Conservation (phyloP, 371 early-diverging fungal genomes). For the Mortierella sp. region DNA sequence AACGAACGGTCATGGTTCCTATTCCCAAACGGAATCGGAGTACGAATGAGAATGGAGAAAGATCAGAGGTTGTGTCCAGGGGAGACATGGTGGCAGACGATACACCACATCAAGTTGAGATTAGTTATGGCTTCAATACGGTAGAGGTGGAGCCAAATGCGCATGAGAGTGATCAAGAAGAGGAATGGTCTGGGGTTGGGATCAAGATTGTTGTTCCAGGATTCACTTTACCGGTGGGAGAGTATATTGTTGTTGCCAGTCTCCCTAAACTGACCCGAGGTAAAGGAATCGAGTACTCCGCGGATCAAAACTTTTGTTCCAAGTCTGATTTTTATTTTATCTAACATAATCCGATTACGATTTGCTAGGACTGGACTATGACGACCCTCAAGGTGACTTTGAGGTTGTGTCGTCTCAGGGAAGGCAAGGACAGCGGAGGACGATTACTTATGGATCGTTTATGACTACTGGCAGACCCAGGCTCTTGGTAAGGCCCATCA, state of each 20-base stretch:
- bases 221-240: slow-evolving; percentile 43
- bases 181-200: slow-evolving; percentile 8
- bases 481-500: slow-evolving; percentile 18
- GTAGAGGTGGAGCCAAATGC: not conserved
- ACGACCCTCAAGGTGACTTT: slow-evolving; percentile 40
- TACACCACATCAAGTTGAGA: slow-evolving; percentile 30
- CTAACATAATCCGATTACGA: no score
- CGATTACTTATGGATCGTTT: slow-evolving; percentile 39
- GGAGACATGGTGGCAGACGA: not conserved
- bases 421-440: slow-evolving; percentile 20
- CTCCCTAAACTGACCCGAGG: slow-evolving; percentile 32
- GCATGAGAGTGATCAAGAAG: slow-evolving; percentile 7
- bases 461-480: slow-evolving; percentile 41
- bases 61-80: not conserved
- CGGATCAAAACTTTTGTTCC: no score
- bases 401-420: slow-evolving; percentile 27
- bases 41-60: not conserved
- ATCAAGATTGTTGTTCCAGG: slow-evolving; percentile 36
- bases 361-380: slow-evolving; percentile 30
- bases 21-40: slow-evolving; percentile 8
- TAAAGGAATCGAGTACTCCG: no score
- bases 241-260: slow-evolving; percentile 40
- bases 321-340: no score
- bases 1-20: slow-evolving; percentile 36
- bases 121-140: slow-evolving; percentile 47